phyloP scores from a whole-genome alignment of 2,329 filamentous ascomycete genomes.

The Penicillium sp. region DNA sequence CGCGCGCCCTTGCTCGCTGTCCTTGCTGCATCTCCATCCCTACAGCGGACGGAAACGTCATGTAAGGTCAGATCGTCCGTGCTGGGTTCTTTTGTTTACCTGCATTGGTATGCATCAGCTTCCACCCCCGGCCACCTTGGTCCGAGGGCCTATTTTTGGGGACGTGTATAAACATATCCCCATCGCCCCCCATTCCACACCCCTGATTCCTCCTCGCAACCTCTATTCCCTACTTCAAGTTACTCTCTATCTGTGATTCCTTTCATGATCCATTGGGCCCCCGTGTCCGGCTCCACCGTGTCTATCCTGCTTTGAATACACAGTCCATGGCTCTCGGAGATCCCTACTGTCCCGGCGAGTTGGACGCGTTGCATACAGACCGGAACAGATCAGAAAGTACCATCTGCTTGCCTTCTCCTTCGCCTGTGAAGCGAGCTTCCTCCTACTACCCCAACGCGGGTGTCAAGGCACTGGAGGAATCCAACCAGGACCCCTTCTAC shows the following conservation, averaged over 20 bases:
- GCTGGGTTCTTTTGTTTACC: constrained; percentile 42
- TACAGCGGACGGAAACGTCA: constrained; percentile 36
- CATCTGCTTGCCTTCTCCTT: constrained; percentile 32
- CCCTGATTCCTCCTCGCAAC: constrained; percentile 17
- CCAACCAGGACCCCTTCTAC: constrained; percentile 45
- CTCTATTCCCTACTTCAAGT: constrained; percentile 14
- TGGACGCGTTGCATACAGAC: constrained; percentile 36
- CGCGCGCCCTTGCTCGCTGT: constrained; percentile 36
- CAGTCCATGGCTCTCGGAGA: constrained; percentile 45
- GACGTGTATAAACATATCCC: constrained; percentile 43
- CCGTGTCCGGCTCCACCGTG: constrained; percentile 10
- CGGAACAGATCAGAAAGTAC: constrained; percentile 38
- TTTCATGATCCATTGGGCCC: constrained; percentile 14
- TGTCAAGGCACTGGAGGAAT: constrained; percentile 35
- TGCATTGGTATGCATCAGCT: constrained; percentile 43
- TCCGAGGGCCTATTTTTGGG: constrained; percentile 29
- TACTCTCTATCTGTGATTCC: constrained; percentile 12
- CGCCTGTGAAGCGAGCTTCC: constrained; percentile 34
- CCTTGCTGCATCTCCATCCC: constrained; percentile 37
- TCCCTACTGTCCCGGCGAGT: constrained; percentile 36
- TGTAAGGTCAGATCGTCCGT: constrained; percentile 45
- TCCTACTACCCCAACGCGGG: constrained; percentile 35
- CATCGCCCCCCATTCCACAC: constrained; percentile 26
- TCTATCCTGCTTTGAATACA: constrained; percentile 25
- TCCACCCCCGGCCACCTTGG: constrained; percentile 34